Base-by-base conservation (phyloP, 306 rosid species). In the Dryas alaskensis region DNA sequence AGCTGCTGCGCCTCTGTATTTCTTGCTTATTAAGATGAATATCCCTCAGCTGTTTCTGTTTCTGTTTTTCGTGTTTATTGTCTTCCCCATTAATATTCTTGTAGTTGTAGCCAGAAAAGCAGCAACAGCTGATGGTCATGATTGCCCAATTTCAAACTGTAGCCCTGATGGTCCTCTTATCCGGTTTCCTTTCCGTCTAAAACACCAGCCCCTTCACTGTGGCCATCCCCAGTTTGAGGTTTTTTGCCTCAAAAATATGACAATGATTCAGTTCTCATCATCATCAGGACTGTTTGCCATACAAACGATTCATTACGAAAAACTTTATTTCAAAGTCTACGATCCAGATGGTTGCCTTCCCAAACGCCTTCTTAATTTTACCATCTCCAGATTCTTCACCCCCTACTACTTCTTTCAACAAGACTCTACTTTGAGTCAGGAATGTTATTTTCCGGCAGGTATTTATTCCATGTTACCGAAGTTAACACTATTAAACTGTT, bases 171-270 rank as follows among this genome's bases (percentile, higher is more conserved):
- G 83, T 16, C 76, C 67, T 0, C 3, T 1, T 6, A 67, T 88
- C 40, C 40, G 65, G 43, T 84, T 86, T 73, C 92, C 88, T 8
- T 88, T 86, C 44, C n/a, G 78, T 45, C 65, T 73, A 10, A 73
- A 62, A 67, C 59, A 46, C 40, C 13, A 22, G 0, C 82, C 79
- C 10, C 70, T 48, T 8, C 22, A 53, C 0, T 79, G 81, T 66
- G 82, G 87, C 58, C 69, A 40, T 46, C 83, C 80, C 0, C 81
- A 81, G 2, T 86, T 86, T 76, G 88, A 81, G 70, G 12, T 89
- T 16, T 55, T 75, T 7, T 89, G 93, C 61, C 47, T 7, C 4
- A 53, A 1, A 22, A 14, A 7, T 58, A 69, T 6, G 43, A 75
- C 74, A 7, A 19, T 70, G 74, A 70, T 70, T 19, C 53, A 55